Percentiles rank a stretch among this genome's conserved stretches.
Conservation (phyloP, 2,329 filamentous ascomycete species). For the Fusarium sp. region DNA sequence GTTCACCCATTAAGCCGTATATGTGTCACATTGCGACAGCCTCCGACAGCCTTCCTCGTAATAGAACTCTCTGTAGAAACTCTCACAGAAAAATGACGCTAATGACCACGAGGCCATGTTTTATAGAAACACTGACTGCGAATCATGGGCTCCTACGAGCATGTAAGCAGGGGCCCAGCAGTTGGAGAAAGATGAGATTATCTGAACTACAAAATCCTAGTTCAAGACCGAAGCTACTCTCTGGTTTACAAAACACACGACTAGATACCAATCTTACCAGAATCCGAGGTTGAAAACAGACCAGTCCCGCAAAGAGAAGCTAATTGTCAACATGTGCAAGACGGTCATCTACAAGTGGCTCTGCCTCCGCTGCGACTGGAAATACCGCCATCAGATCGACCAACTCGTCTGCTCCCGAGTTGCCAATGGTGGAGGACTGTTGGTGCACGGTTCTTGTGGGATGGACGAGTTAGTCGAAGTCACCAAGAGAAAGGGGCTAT, state of each 20-base stretch:
- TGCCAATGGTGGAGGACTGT: background rate
- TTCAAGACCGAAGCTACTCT: background rate
- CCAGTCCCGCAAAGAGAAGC: background rate
- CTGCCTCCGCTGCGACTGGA: background rate
- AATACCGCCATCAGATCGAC: background rate
- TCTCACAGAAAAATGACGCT: background rate
- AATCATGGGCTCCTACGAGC: background rate
- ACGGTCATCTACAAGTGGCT: background rate
- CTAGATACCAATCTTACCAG: background rate
- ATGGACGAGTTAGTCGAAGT: background rate
- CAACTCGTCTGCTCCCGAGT: background rate
- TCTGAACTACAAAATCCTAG: background rate
- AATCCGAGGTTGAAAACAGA: background rate
- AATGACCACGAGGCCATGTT: background rate
- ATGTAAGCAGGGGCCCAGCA: background rate
- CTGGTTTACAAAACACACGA: background rate
- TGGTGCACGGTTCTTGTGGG: background rate
- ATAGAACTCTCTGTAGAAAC: rapidly evolving
- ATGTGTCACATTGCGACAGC: background rate
- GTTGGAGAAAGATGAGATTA: background rate
- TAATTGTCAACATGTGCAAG: background rate
- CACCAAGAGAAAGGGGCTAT: background rate
- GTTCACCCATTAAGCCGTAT: background rate
- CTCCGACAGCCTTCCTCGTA: background rate
- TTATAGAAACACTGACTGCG: background rate